Evolutionary conservation across 768 basidiomycete genomes (phyloP).

Genomic region (Lepiota brunneoincarnata): DNA sequence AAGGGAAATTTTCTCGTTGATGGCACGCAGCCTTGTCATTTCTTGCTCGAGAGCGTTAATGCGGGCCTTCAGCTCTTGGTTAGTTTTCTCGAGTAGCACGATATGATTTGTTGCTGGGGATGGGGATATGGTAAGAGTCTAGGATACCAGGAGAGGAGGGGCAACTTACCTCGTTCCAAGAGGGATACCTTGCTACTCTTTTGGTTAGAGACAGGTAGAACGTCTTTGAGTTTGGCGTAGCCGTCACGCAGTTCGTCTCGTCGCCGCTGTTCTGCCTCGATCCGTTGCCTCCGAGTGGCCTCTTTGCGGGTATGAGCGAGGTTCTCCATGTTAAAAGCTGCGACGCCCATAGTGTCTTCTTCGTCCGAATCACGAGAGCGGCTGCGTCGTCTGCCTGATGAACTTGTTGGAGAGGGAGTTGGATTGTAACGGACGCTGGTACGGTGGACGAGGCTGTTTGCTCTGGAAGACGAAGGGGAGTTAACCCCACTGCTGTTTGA

Average conservation of each 20-base stretch:
- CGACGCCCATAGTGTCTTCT: slow-evolving; percentile 68
- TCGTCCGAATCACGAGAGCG: slow-evolving; percentile 79
- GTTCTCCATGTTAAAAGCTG: slow-evolving; percentile 53
- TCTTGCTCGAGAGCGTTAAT: slow-evolving; percentile 66
- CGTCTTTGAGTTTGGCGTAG: slow-evolving; percentile 85
- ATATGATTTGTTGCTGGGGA: slow-evolving; percentile 76
- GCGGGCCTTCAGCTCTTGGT: slow-evolving; percentile 68
- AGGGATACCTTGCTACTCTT: slow-evolving; percentile 90
- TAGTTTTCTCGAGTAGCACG: slow-evolving; percentile 65
- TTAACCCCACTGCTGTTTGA: slow-evolving; percentile 77
- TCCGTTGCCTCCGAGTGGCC: slow-evolving; percentile 78
- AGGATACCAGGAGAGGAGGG: slow-evolving; percentile 13
- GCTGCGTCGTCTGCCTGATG: slow-evolving; percentile 64
- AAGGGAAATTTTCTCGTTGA: slow-evolving; percentile 85
- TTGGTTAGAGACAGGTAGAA: slow-evolving; percentile 83
- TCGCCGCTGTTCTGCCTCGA: slow-evolving; percentile 87
- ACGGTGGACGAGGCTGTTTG: slow-evolving; percentile 74
- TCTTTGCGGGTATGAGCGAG: slow-evolving; percentile 80
- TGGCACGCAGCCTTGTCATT: slow-evolving; percentile 62
- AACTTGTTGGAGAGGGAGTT: slow-evolving; percentile 78
- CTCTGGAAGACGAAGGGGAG: slow-evolving; percentile 77
- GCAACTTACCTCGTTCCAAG: slow-evolving; percentile 73
- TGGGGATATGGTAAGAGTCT: slow-evolving; percentile 10
- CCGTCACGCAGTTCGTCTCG: slow-evolving; percentile 89
- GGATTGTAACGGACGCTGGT: slow-evolving; percentile 68